Percentiles rank a stretch among this genome's conserved stretches.
Conservation (phyloP, 495 filamentous ascomycete genomes). For the Achaetomiella virescens region DNA sequence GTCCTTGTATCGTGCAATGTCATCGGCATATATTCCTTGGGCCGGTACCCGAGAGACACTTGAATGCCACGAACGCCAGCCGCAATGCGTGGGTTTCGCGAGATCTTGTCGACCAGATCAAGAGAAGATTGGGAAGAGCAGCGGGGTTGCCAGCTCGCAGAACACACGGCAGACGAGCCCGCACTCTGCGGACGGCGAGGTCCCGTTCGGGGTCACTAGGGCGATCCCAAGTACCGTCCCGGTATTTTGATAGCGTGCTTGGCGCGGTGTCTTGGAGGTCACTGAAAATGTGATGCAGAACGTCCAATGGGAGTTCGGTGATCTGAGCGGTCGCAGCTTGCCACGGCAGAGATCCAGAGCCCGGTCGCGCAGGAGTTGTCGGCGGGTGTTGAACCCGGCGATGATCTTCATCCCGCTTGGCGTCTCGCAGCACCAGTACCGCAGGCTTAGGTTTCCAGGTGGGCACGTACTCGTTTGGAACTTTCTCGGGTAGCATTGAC, state of each 20-base stretch:
- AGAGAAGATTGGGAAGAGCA: not conserved
- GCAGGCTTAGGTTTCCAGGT: too few relatives aligned
- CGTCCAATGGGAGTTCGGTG: not conserved
- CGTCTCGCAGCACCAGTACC: too few relatives aligned
- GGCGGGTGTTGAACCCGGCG: not conserved
- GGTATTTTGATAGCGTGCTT: not conserved
- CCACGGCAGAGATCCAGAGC: not conserved
- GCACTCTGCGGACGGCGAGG: not conserved
- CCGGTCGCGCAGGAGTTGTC: not conserved
- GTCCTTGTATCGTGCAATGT: not conserved
- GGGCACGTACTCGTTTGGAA: too few relatives aligned
- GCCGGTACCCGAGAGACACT: not conserved
- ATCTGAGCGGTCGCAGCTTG: not conserved
- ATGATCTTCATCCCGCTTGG: too few relatives aligned
- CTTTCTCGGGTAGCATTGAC: not conserved
- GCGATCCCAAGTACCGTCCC: not conserved
- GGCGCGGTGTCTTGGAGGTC: not conserved
- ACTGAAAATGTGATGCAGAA: not conserved
- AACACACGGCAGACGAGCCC: conserved; percentile 2
- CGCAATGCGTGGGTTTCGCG: not conserved
- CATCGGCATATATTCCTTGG: not conserved
- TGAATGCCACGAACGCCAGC: not conserved
- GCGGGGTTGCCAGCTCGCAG: not conserved
- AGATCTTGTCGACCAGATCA: not conserved
- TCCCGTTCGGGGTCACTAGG: not conserved